Evolutionary conservation across 805 yeast species (phyloP), one percentile per base, ranked within the genome.

Genomic region (Candida railenensis): DNA sequence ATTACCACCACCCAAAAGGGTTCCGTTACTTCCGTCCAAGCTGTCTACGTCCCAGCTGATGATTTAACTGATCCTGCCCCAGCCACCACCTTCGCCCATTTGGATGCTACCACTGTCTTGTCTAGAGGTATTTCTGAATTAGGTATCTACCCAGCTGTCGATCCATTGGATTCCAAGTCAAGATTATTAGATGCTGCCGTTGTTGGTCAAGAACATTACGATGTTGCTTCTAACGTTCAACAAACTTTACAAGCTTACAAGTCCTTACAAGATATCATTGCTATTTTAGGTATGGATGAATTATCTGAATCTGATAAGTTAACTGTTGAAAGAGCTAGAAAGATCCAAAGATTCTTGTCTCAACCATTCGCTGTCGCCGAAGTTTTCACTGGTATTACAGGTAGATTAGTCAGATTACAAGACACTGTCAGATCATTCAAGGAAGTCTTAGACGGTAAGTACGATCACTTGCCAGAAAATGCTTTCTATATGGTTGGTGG

Each of bases 401-500:
- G 99, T 80, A 89, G 85, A 74, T 85, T 94, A 73, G 99, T 94
- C 58, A 85, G 97, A 79, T 83, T 94, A 74, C 87, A 88, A 81
- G 98, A 94, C 66, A 94, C 98, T 63, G 78, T 94, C 71, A 71
- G 76, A 59, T 92, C 98, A 51, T 94, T 94, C 92, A 90, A 83
- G 82, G 99, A 84, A 67, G 96, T 94, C 66, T 84, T 94, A 68
- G 97, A 82, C 34, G 99, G 99, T 81, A 94, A 94, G 83, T 90
- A 94, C 82, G 99, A 94, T 78, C 85, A 86, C 81, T 85, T 94
- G 68, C 99, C 99, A 73, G 99, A 94, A 82, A 88, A 86, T 73
- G 99, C 99, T 66, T 94, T 94, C 96, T 94, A 94, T 80, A 94
- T 94, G 99, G 99, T 94, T 77, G 99, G 99, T 81, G 96, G 96